Evolutionary conservation across 2,329 filamentous ascomycete species (phyloP), one percentile per base, ranked within the genome.

Genomic region (Paraphoma chrysanthemicola): DNA sequence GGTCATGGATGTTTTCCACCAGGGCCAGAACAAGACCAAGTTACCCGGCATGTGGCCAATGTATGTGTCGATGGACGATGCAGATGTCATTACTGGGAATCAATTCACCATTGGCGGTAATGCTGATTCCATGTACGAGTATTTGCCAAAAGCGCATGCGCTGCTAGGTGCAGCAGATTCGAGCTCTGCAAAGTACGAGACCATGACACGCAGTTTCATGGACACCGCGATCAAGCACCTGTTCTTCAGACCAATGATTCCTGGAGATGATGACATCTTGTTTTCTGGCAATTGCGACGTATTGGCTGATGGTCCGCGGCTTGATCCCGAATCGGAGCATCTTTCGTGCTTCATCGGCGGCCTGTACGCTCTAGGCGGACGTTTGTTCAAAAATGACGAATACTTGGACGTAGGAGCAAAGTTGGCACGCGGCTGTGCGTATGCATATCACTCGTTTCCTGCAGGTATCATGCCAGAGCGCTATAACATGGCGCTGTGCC

Each of bases 31-130:
- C 65, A 75, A 81, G 4, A 93, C 90, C 0, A 82, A 83, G 3
- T 79, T 97, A 7, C 87, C 90, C 1, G 93, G 93, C 1, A 85
- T 97, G 68, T 97, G 94, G 81, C 92, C 93, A 0, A 85, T 91
- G 62, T 81, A 81, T 39, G 78, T 97, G 1, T 66, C 67, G 28
- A 74, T 74, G 71, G 55, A 50, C 9, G 42, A 51, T 4, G 59
- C 70, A 48, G 70, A 76, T 45, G 68, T 76, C 12, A 58, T 67
- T 6, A 62, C 63, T 18, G 68, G 69, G 9, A 65, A 67, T 44
- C 67, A 72, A 41, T 74, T 69, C 54, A 70, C 71, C 17, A 66
- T 77, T 30, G 72, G 69, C 7, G 73, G 69, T 12, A 75, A 74
- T 44, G 72, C 74, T 16, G 74, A 75, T 38, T 72, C 70, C 1